Conservation (phyloP, 441 rosid species). For the Hura crepitans region DNA sequence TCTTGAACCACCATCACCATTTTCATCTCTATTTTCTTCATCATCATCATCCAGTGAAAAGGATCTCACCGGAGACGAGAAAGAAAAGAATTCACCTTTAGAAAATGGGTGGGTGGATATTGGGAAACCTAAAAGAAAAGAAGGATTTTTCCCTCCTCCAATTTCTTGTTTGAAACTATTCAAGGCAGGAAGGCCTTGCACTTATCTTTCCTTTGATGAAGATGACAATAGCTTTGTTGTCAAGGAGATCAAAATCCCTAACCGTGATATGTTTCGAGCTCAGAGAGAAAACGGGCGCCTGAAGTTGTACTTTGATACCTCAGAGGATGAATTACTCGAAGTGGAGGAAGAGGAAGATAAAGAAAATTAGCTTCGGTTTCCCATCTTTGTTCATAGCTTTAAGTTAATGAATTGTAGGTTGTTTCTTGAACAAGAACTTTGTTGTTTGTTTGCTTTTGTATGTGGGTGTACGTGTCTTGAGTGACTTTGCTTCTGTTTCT, state of each 20-base stretch:
- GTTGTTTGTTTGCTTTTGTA: too few species aligned
- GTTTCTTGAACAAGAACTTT: too few species aligned
- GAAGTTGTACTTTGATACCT: conserved; percentile 9
- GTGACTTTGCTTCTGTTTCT: too few species aligned
- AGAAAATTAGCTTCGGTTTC: neutral
- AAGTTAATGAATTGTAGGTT: too few species aligned
- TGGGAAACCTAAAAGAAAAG: neutral
- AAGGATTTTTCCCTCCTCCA: conserved; percentile 16
- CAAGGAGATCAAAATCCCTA: conserved; percentile 15
- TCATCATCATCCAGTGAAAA: neutral
- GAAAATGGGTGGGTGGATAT: neutral
- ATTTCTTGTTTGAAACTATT: conserved; percentile 18
- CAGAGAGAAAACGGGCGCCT: conserved; percentile 10
- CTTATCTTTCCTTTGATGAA: neutral
- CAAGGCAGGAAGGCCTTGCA: conserved; percentile 4
- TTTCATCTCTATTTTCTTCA: neutral
- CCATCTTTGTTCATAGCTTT: too few species aligned
- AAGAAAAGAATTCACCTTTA: neutral
- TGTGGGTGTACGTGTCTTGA: too few species aligned
- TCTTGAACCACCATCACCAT: neutral
- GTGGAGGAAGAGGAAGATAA: neutral
- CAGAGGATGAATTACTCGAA: neutral
- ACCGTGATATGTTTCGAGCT: conserved; percentile 13
- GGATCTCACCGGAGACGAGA: neutral
- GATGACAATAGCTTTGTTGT: neutral